phyloP scores from a whole-genome alignment of 306 rosid species.

The Vigna nakashimae region DNA sequence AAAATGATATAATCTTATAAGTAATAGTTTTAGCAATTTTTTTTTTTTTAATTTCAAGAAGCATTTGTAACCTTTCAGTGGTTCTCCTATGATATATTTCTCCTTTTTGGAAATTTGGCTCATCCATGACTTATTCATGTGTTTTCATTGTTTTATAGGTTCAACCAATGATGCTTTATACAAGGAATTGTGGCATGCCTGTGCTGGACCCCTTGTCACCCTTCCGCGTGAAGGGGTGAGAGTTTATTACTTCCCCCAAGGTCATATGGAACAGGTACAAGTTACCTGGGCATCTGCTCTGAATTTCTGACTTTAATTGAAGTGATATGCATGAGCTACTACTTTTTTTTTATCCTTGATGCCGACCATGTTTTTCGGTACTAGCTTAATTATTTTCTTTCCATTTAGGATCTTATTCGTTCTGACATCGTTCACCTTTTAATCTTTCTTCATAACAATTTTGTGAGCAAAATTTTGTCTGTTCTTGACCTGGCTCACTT shows the following conservation, averaged over 20 bases:
- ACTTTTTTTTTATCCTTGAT: not conserved
- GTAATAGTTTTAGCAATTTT: not conserved
- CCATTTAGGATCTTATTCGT: conserved; percentile 8
- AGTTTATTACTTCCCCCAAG: conserved; percentile 96
- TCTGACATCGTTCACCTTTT: conserved; percentile 3
- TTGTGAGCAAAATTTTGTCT: conserved; percentile 5
- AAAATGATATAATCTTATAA: not conserved
- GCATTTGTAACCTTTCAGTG: not conserved
- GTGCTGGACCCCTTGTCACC: conserved; percentile 98
- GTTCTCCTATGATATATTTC: not conserved
- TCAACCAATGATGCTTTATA: conserved; percentile 72
- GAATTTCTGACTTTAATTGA: conserved; percentile 12
- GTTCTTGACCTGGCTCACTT: conserved; percentile 21
- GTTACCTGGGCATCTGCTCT: not conserved
- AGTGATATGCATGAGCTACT: not conserved
- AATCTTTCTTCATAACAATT: not conserved
- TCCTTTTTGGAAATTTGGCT: not conserved
- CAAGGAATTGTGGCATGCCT: conserved; percentile 99
- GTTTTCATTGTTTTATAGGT: conserved; percentile 51
- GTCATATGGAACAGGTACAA: conserved; percentile 98
- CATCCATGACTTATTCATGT: not conserved
- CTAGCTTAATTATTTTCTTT: conserved; percentile 14
- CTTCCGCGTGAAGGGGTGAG: conserved; percentile 92
- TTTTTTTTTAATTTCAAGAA: not conserved
- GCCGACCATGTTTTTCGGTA: conserved; percentile 14